phyloP scores from a whole-genome alignment of 768 basidiomycete species.

The Galerina marginata region DNA sequence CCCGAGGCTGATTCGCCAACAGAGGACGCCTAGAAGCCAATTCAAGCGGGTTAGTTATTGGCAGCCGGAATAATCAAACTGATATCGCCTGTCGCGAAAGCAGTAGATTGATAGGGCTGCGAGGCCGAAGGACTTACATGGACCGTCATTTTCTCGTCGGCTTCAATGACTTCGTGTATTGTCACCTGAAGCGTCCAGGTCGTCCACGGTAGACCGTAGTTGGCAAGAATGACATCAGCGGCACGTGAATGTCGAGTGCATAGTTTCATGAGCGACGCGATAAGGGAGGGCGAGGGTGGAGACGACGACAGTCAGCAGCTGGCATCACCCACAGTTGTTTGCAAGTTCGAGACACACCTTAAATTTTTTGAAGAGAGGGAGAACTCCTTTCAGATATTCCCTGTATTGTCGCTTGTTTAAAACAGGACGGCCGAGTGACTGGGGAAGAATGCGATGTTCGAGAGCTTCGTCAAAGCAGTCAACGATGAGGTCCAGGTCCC shows the following conservation, averaged over 20 bases:
- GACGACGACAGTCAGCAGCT: not conserved
- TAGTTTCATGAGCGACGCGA: not conserved
- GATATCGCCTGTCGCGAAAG: not conserved
- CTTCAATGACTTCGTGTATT: conserved; percentile 24
- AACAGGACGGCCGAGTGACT: conserved; percentile 38
- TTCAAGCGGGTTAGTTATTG: too few relatives aligned
- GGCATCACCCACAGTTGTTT: not conserved
- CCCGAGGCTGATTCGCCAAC: conserved; percentile 31
- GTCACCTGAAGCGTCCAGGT: conserved; percentile 15
- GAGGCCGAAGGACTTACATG: conserved; percentile 18
- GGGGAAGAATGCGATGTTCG: conserved; percentile 41
- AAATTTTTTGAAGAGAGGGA: conserved; percentile 32
- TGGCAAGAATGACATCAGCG: not conserved
- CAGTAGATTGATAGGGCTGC: not conserved
- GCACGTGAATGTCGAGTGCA: too few relatives aligned
- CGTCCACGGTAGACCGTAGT: not conserved
- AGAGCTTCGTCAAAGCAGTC: conserved; percentile 38
- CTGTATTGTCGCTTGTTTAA: conserved; percentile 40
- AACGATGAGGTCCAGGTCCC: conserved; percentile 34
- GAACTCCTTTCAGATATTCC: conserved; percentile 33
- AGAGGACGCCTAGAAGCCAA: conserved; percentile 29
- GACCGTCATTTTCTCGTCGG: conserved; percentile 20
- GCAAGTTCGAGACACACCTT: conserved; percentile 29
- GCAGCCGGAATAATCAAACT: too few relatives aligned
- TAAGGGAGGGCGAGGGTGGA: not conserved